Evolutionary conservation across 257 asterid genomes (phyloP).

Genomic region (Vinca minor): DNA sequence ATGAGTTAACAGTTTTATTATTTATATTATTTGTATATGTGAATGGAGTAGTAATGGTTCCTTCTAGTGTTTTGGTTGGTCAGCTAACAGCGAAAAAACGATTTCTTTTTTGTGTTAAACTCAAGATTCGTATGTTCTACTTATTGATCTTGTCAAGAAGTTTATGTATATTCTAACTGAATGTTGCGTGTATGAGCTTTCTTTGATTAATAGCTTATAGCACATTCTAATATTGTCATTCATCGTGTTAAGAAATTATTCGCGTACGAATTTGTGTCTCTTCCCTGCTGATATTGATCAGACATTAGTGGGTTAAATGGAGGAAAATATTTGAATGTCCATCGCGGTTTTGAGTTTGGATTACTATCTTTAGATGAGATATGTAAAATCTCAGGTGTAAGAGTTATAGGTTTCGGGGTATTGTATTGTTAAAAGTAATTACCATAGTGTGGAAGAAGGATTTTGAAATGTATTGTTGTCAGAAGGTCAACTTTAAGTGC

Average conservation of each 20-base stretch:
- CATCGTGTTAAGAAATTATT: background rate
- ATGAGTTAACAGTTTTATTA: constrained; percentile 21
- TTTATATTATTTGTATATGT: constrained; percentile 12
- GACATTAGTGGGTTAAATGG: background rate
- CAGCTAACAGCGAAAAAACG: background rate
- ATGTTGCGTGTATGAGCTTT: background rate
- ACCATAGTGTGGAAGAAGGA: background rate
- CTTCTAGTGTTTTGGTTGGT: constrained; percentile 1
- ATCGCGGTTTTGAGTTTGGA: background rate
- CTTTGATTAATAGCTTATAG: background rate
- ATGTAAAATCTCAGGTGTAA: background rate
- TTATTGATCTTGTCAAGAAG: background rate
- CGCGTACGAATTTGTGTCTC: background rate
- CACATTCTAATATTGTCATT: background rate
- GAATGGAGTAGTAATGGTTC: constrained; percentile 6
- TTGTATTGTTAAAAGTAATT: background rate
- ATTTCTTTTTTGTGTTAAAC: background rate
- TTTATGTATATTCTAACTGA: background rate
- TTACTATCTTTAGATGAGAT: background rate
- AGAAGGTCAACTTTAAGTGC: background rate
- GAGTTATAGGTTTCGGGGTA: background rate
- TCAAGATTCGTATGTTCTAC: background rate
- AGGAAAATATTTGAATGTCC: background rate
- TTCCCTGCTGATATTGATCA: background rate
- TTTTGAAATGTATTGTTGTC: background rate